A percentile compares a stretch with the other conserved stretches of the same genome.
phyloP scores from a whole-genome alignment of 495 filamentous ascomycete species.

The Talaromyces trachyspermus region DNA sequence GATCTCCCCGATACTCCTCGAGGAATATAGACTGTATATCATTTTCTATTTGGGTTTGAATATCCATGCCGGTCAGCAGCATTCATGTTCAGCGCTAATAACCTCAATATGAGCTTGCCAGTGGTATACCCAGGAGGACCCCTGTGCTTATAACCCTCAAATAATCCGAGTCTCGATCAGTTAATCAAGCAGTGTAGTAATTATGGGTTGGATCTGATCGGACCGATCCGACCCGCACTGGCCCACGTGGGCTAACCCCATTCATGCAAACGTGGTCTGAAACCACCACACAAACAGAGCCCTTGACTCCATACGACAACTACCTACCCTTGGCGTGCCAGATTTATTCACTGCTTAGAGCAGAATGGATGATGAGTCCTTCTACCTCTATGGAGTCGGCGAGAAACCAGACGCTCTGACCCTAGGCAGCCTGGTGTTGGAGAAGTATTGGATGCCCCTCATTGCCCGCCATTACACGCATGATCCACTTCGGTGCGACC shows the following conservation, averaged over 20 bases:
- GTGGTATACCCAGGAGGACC: too few species aligned
- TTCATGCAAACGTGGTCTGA: too few species aligned
- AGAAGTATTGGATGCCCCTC: conserved; percentile 24
- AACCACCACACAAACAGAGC: neutral
- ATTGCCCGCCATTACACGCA: conserved; percentile 22
- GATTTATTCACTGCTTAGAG: neutral
- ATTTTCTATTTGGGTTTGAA: neutral
- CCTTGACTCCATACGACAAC: neutral
- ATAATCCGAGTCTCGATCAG: neutral
- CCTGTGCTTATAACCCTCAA: too few species aligned
- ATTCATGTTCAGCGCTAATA: neutral
- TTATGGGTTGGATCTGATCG: neutral
- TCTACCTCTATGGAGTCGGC: conserved; percentile 22
- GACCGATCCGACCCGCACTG: conserved; percentile 1
- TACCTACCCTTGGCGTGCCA: neutral
- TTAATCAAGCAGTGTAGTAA: neutral
- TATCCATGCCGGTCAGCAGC: neutral
- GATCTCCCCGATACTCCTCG: conserved; percentile 19
- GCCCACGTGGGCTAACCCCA: conserved; percentile 1
- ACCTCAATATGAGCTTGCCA: too few species aligned
- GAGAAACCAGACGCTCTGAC: conserved; percentile 21
- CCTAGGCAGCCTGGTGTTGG: conserved; percentile 18
- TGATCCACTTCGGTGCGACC: conserved; percentile 13
- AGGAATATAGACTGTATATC: conserved; percentile 15
- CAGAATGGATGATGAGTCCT: conserved; percentile 17